These are phyloP conservation scores for Colletotrichum shisoi DNA, from an alignment of 2,329 filamentous ascomycete species.

Conservation along the genomic window DNA sequence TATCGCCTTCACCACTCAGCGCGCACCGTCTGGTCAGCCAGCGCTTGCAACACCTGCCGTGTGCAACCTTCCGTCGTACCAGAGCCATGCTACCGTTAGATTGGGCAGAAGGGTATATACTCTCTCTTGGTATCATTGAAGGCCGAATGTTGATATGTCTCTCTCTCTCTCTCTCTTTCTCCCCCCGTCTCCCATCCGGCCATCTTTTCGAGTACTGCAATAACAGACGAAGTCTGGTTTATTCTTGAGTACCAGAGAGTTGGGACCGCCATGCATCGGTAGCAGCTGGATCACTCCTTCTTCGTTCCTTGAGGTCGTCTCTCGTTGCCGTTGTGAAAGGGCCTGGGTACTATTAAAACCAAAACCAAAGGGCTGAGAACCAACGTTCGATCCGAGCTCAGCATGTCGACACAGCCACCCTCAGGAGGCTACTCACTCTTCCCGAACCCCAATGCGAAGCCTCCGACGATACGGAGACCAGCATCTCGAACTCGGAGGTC, in stretches of 20 bases:
- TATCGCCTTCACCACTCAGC: constrained; percentile 35
- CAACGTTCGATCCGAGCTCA: constrained; percentile 29
- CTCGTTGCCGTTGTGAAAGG: constrained; percentile 27
- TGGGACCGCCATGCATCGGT: constrained; percentile 37
- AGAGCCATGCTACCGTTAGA: constrained; percentile 14
- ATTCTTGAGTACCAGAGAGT: constrained; percentile 15
- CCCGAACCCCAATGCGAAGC: constrained; percentile 58
- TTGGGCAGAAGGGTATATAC: constrained; percentile 37
- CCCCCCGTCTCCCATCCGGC: constrained; percentile 22
- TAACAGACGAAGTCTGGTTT: constrained; percentile 23
- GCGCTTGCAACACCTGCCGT: constrained; percentile 38
- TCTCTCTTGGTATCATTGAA: constrained; percentile 26
- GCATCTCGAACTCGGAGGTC: constrained; percentile 52
- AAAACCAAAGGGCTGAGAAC: background rate
- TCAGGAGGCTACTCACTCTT: constrained; percentile 66
- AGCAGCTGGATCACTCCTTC: constrained; percentile 30
- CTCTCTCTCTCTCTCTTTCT: constrained; percentile 21
- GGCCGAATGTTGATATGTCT: constrained; percentile 20
- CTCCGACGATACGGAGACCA: constrained; percentile 54
- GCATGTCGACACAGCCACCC: constrained; percentile 52
- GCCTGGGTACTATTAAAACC: background rate
- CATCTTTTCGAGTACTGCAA: constrained; percentile 15
- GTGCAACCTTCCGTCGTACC: constrained; percentile 20
- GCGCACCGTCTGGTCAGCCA: constrained; percentile 25
- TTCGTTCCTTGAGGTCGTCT: constrained; percentile 21